Evolutionary conservation across 164 flowering plant species (phyloP), one percentile per base, ranked within the genome.

Genomic region (Kalanchoe fedtschenkoi): DNA sequence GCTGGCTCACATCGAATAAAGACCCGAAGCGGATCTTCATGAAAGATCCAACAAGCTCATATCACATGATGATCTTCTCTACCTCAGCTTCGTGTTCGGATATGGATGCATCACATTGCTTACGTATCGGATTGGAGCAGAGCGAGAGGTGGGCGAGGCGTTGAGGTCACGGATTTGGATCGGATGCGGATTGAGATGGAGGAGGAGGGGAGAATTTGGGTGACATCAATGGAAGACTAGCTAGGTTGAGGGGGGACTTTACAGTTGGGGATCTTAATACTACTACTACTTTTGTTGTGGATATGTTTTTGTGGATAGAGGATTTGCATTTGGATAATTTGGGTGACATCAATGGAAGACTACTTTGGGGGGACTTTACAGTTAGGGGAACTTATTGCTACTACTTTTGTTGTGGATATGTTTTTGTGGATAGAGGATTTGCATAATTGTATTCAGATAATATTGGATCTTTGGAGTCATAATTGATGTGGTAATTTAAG

Each of bases 311-410:
- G 24, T 47, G 55, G 55, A 47, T 47, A 47, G 21, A 24, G 22
- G 14, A 21, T 47, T 17, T 42, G 46, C n/a, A 42, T 42, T 47
- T 14, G 30, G 55, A 47, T 47, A 47, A 47, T n/a, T n/a, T n/a
- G n/a, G 55, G 55, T 47, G 55, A 47, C 55, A 47, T 9, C 22
- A 24, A n/a, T n/a, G n/a, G n/a, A n/a, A n/a, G n/a, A n/a, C n/a
- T n/a, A n/a, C n/a, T n/a, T n/a, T 21, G 46, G 13, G 30, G 14
- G 55, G 29, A 47, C 55, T 22, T 47, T 24, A 22, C 55, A 47
- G 55, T 47, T 47, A n/a, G 55, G 21, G 1, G 55, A 21, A 21
- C 29, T 47, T n/a, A n/a, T n/a, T n/a, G n/a, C n/a, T n/a, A n/a
- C n/a, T n/a, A n/a, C n/a, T n/a, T n/a, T n/a, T n/a, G n/a, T n/a